Conservation (phyloP, 1,284 basidiomycete species). For the Pyrrhoderma lamaoense region DNA sequence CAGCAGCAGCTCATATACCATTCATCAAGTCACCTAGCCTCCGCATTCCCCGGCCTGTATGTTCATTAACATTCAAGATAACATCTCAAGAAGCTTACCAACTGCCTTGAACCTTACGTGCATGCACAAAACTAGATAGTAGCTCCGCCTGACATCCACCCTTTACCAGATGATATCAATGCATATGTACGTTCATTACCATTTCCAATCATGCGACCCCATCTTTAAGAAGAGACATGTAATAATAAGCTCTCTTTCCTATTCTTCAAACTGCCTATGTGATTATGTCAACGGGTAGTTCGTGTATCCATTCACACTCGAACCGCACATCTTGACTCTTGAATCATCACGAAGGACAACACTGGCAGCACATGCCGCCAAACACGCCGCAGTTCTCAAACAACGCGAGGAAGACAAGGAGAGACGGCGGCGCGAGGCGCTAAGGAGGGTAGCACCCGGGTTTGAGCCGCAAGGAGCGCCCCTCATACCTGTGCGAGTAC, state of each 20-base stretch:
- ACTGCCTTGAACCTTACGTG: neutral
- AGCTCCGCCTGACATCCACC: constrained; percentile 84
- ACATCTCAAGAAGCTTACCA: neutral
- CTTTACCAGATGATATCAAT: constrained; percentile 80
- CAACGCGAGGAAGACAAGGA: constrained; percentile 74
- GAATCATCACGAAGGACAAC: constrained; percentile 63
- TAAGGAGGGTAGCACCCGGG: constrained; percentile 67
- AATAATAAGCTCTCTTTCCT: too few relatives aligned
- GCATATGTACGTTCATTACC: constrained; percentile 61
- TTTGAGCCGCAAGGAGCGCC: constrained; percentile 55
- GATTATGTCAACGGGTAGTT: constrained; percentile 48
- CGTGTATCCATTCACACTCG: constrained; percentile 88
- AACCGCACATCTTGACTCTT: constrained; percentile 72
- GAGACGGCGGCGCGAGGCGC: constrained; percentile 64
- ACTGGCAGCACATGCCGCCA: constrained; percentile 54
- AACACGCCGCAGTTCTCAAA: constrained; percentile 62
- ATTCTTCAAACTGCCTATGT: neutral
- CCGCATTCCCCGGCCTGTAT: constrained; percentile 74
- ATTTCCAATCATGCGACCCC: neutral
- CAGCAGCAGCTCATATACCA: constrained; percentile 66
- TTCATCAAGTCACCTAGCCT: constrained; percentile 88
- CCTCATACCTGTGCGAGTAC: constrained; percentile 46
- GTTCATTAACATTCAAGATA: constrained; percentile 22
- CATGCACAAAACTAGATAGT: constrained; percentile 49
- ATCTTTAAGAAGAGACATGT: too few relatives aligned